These are phyloP conservation scores for Camellia oleifera DNA, from an alignment of 179 eudicot species.

Conservation along the genomic window DNA sequence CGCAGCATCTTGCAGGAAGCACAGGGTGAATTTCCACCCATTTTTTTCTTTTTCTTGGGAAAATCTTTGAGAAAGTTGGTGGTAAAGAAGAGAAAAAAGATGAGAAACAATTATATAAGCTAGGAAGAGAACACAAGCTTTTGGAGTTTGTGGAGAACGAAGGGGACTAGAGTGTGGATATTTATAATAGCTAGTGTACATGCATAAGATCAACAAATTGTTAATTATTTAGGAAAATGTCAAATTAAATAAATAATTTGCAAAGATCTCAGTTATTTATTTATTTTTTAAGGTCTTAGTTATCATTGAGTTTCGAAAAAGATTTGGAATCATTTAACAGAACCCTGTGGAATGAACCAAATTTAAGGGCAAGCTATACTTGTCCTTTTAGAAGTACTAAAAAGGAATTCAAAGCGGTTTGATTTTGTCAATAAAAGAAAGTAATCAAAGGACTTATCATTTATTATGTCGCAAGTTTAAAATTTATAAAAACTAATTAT, in stretches of 20 bases:
- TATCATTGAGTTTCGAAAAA: slow-evolving; percentile 8
- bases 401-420: too few relatives aligned
- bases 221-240: slow-evolving; percentile 4
- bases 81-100: background rate
- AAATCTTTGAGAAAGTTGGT: background rate
- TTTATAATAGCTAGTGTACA: background rate
- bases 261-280: background rate
- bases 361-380: background rate
- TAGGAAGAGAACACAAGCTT: too few relatives aligned
- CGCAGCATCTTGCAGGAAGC: slow-evolving; percentile 88
- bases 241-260: background rate
- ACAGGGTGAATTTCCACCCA: slow-evolving; percentile 60
- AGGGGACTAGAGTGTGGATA: background rate
- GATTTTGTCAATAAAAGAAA: too few relatives aligned
- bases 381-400: background rate
- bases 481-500: too few relatives aligned
- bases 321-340: slow-evolving; percentile 10
- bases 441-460: too few relatives aligned
- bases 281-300: background rate
- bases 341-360: background rate
- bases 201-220: background rate
- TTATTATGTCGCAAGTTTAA: too few relatives aligned
- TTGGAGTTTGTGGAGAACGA: slow-evolving; percentile 3
- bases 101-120: background rate
- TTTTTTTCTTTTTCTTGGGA: background rate